These are phyloP conservation scores for Talaromyces sp. DNA, from an alignment of 2,329 filamentous ascomycete genomes.

Conservation along the genomic window DNA sequence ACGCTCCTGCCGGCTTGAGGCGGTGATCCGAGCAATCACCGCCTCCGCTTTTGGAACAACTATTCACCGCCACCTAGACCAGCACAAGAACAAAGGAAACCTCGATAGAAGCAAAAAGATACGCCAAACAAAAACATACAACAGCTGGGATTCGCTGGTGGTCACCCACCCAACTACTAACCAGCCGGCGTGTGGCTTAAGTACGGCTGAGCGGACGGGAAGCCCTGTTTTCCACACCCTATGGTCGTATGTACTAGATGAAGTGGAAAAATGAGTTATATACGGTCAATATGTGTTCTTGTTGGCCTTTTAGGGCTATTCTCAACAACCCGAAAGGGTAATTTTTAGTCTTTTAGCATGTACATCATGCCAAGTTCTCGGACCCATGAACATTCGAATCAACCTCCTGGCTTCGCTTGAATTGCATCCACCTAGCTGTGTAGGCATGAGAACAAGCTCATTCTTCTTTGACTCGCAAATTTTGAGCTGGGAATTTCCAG, in stretches of 20 bases:
- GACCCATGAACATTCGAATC: background rate
- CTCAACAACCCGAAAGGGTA: background rate
- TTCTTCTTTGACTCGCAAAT: background rate
- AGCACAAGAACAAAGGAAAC: background rate
- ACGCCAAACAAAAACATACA: background rate
- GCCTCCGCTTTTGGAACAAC: slow-evolving; percentile 18
- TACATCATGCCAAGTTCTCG: background rate
- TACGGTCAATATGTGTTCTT: background rate
- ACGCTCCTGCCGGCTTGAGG: slow-evolving; percentile 6
- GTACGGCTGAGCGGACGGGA: slow-evolving; percentile 4
- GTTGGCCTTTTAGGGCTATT: background rate
- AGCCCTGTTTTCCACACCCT: slow-evolving; percentile 5
- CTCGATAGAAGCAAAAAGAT: background rate
- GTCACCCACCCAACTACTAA: slow-evolving; percentile 6
- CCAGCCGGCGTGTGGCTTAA: slow-evolving; percentile 3
- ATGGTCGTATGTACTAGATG: background rate
- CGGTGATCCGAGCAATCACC: slow-evolving; percentile 18
- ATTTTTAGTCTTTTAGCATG: background rate
- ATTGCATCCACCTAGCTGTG: background rate
- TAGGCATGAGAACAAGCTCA: background rate
- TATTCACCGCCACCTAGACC: slow-evolving; percentile 4
- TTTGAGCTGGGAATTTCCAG: background rate
- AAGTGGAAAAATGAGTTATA: background rate
- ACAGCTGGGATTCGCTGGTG: slow-evolving; percentile 5
- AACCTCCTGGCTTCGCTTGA: background rate